Evolutionary conservation across 1,284 basidiomycete genomes (phyloP).

Genomic region (Austroboletus niveus): DNA sequence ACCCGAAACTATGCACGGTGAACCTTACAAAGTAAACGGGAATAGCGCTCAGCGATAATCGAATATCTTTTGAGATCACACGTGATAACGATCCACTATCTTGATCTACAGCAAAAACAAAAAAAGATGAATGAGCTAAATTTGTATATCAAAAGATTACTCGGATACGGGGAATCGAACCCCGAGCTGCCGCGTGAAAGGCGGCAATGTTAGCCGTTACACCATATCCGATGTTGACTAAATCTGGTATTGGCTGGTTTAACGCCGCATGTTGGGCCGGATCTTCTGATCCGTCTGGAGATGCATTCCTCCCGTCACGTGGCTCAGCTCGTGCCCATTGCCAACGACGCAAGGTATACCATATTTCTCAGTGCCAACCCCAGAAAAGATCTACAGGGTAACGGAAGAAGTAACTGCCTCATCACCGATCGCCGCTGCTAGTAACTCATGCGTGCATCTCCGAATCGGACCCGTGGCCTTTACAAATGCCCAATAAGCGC

Average conservation of each 20-base stretch:
- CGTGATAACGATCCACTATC: too few relatives aligned
- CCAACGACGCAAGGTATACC: too few relatives aligned
- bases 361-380: too few relatives aligned
- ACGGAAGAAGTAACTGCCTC: neutral
- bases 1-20: too few relatives aligned
- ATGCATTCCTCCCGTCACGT: too few relatives aligned
- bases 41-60: too few relatives aligned
- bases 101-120: neutral
- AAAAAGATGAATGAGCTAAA: neutral
- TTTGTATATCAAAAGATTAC: conserved; percentile 13
- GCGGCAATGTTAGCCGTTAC: conserved; percentile 74
- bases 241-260: too few relatives aligned
- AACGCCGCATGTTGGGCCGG: too few relatives aligned
- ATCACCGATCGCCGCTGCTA: neutral
- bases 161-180: conserved; percentile 60
- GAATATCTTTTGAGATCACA: too few relatives aligned
- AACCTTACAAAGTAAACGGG: too few relatives aligned
- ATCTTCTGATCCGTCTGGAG: too few relatives aligned
- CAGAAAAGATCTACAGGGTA: neutral
- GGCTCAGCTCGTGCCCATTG: too few relatives aligned
- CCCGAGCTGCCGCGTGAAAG: conserved; percentile 64
- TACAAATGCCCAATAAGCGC: conserved; percentile 12
- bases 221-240: conserved; percentile 52
- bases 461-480: neutral
- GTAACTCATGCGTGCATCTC: neutral